Conservation (phyloP, 805 yeast species). For the Ogataea pilisensis region DNA sequence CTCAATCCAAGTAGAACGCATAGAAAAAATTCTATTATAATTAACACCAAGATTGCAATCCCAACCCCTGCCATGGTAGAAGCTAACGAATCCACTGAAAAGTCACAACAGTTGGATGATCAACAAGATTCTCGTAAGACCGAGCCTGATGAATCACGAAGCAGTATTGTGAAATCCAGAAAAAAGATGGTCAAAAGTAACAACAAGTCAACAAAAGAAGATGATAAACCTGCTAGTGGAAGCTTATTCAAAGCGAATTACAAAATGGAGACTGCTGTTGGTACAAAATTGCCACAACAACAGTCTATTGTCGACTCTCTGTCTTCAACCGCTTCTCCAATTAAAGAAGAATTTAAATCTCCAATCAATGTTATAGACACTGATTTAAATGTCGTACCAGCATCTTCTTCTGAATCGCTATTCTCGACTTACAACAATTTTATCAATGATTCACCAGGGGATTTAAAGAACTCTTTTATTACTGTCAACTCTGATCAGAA, state of each 20-base stretch:
- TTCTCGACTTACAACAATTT: background rate
- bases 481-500: background rate
- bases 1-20: slow-evolving; percentile 13
- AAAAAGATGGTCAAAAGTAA: background rate
- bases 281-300: too few species aligned
- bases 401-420: background rate
- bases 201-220: background rate
- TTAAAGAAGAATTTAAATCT: background rate
- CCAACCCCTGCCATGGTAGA: slow-evolving; percentile 27
- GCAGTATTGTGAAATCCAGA: background rate
- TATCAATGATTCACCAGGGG: background rate
- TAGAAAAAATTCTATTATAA: slow-evolving; percentile 22
- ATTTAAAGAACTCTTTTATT: background rate
- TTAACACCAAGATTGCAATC: slow-evolving; percentile 31
- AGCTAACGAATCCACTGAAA: slow-evolving; percentile 5
- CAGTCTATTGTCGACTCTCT: too few species aligned
- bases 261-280: background rate
- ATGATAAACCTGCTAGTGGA: background rate
- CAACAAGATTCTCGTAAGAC: too few species aligned
- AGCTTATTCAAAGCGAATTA: background rate
- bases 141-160: background rate
- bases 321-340: too few species aligned
- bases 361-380: background rate
- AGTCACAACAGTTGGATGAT: background rate
- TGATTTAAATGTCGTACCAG: background rate